phyloP scores from a whole-genome alignment of 805 yeast genomes.

The Spathaspora arborariae region DNA sequence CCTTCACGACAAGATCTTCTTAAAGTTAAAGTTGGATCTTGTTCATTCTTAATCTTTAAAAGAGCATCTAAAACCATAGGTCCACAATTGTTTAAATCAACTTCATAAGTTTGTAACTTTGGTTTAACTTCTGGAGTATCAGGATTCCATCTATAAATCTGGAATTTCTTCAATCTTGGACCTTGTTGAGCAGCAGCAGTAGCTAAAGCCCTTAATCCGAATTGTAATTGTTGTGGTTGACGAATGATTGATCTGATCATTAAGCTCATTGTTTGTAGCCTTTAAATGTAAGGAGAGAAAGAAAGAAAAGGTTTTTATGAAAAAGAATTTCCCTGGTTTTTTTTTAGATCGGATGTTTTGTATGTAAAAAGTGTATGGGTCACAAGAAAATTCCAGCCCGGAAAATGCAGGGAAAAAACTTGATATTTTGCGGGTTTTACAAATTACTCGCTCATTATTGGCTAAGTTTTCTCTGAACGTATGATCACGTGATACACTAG shows the following conservation, averaged over 20 bases:
- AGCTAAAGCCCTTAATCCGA: slow-evolving; percentile 34
- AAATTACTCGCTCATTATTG: slow-evolving; percentile 5
- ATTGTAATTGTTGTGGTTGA: slow-evolving; percentile 6
- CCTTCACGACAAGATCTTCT: slow-evolving; percentile 99
- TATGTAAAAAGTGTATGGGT: neutral
- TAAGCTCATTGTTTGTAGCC: neutral
- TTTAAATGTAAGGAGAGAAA: neutral
- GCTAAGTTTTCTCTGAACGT: neutral
- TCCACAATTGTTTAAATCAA: slow-evolving; percentile 89
- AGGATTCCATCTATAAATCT: slow-evolving; percentile 97
- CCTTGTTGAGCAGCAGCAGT: slow-evolving; percentile 49
- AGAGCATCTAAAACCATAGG: slow-evolving; percentile 98
- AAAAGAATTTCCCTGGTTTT: slow-evolving; percentile 1
- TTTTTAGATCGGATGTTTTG: neutral
- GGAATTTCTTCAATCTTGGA: slow-evolving; percentile 73
- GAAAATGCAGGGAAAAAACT: neutral
- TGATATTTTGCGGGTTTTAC: neutral
- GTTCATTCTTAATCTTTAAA: slow-evolving; percentile 92
- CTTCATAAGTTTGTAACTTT: slow-evolving; percentile 71
- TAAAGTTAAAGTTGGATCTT: slow-evolving; percentile 91
- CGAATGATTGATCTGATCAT: slow-evolving; percentile 5
- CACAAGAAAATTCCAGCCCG: neutral
- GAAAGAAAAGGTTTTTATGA: neutral
- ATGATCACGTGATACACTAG: slow-evolving; percentile 1
- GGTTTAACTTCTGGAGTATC: slow-evolving; percentile 95